Evolutionary conservation across 169 alveolate genomes (phyloP).

Genomic region (Plasmodium billcollinsi): DNA sequence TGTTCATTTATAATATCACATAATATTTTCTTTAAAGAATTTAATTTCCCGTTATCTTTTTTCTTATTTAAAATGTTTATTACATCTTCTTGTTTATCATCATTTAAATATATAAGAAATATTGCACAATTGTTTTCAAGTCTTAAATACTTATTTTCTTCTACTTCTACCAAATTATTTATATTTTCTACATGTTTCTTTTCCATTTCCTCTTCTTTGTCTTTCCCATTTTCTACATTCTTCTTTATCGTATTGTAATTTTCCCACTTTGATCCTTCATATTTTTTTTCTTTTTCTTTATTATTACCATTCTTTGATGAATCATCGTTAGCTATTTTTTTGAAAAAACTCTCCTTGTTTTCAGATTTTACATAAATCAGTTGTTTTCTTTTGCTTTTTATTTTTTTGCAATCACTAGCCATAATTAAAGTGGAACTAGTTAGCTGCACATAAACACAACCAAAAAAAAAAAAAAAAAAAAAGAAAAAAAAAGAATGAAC

Average conservation of each 20-base stretch:
- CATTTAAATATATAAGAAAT: conserved; percentile 17
- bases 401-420: conserved; percentile 66
- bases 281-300: too few relatives aligned
- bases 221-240: not conserved
- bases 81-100: conserved; percentile 1
- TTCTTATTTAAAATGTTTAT: not conserved
- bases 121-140: conserved; percentile 2
- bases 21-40: conserved; percentile 7
- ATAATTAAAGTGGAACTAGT: conserved; percentile 61
- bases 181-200: not conserved
- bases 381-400: conserved; percentile 70
- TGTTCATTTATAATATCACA: conserved; percentile 13
- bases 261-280: not conserved
- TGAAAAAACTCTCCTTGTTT: conserved; percentile 27
- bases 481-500: not conserved
- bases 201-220: not conserved
- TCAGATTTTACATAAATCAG: conserved; percentile 45
- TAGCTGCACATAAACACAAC: conserved; percentile 4
- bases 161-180: not conserved
- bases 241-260: not conserved
- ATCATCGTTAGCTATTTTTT: conserved; percentile 10
- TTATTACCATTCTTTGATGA: not conserved
- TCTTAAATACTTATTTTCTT: not conserved
- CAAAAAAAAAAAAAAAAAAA: not conserved
- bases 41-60: conserved; percentile 12